Evolutionary conservation across 371 early-diverging fungal genomes (phyloP).

Genomic region (Mortierella polycephala): DNA sequence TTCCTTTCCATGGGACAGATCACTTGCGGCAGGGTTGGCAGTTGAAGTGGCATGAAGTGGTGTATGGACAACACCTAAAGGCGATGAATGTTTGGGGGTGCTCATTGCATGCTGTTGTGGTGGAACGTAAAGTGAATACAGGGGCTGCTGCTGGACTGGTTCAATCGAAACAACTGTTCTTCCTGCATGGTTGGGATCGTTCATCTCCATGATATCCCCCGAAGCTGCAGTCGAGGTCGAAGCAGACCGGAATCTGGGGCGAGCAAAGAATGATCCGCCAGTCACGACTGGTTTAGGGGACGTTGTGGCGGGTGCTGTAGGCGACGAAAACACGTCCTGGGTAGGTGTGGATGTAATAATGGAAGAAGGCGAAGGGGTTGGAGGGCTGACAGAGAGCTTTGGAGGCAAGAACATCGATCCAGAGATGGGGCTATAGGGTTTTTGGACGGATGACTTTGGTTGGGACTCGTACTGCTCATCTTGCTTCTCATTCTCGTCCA

Average conservation of each 20-base stretch:
- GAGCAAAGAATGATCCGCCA: slow-evolving; percentile 39
- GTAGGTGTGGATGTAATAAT: background rate
- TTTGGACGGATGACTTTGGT: background rate
- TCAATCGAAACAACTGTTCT: slow-evolving; percentile 36
- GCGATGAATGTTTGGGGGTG: background rate
- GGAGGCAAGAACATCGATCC: slow-evolving; percentile 38
- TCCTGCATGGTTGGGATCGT: slow-evolving; percentile 41
- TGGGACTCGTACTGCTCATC: background rate
- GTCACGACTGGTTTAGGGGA: slow-evolving; percentile 14
- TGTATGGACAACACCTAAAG: background rate
- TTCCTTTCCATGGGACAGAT: slow-evolving; percentile 12
- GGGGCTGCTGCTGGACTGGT: slow-evolving; percentile 44
- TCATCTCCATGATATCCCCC: slow-evolving; percentile 52
- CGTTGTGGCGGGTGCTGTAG: background rate
- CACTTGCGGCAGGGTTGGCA: background rate
- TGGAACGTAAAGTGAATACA: slow-evolving; percentile 40
- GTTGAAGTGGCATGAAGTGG: slow-evolving; percentile 7
- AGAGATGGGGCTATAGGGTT: slow-evolving; percentile 12
- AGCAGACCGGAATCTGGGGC: slow-evolving; percentile 26
- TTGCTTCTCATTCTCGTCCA: slow-evolving; percentile 23
- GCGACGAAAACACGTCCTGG: background rate
- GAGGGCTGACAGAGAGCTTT: slow-evolving; percentile 15
- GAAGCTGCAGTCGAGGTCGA: slow-evolving; percentile 28
- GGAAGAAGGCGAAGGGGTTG: slow-evolving; percentile 9
- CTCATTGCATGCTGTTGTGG: slow-evolving; percentile 10